Base-by-base conservation (phyloP, 768 basidiomycete species). In the Rhizopogon salebrosus region DNA sequence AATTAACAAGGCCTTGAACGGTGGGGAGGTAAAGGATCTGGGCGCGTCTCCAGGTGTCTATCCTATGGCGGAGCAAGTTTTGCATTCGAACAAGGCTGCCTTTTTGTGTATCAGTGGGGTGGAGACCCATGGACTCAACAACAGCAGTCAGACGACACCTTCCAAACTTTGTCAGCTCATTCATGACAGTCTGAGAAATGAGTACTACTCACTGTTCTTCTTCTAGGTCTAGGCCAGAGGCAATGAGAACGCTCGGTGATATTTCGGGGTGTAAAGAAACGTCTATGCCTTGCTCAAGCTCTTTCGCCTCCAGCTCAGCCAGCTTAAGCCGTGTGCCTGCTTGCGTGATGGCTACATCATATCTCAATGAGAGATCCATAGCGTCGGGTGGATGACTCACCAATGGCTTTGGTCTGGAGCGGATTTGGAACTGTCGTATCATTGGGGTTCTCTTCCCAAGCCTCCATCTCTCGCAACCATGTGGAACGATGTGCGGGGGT, bases 391-490 rank as follows among this genome's bases (percentile, higher is more conserved):
- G 6, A 45, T 13, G 14, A 54, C 56, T 41, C 37, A 57, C 56
- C 16, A 7, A 23, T 37, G 13, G 64, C 59, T 31, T 18, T 35
- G 9, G 20, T n/a, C 22, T 41, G 40, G 37, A 55, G 61, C 2
- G 67, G 67, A 46, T 67, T 64, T 10, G 52, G 4, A 8, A 24
- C 10, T 27, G 26, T 31, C 9, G 24, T 46, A 22, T 49, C 20
- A 4, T 51, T 42, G 0, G 35, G 42, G 42, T 68, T 64, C 6
- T 10, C 27, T 36, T 69, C 66, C 64, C 66, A 68, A 0, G 49
- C 43, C 40, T 58, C 43, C 7, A 64, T 54, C 26, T 37, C 18
- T 7, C 24, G 37, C 7, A 45, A 58, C 69, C 69, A 71, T 1
- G 24, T 34, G 6, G 13, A 8, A 6, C 52, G 23, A 5, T 51